Conservation (phyloP, 2,329 filamentous ascomycete genomes). For the Alternaria consortialis region DNA sequence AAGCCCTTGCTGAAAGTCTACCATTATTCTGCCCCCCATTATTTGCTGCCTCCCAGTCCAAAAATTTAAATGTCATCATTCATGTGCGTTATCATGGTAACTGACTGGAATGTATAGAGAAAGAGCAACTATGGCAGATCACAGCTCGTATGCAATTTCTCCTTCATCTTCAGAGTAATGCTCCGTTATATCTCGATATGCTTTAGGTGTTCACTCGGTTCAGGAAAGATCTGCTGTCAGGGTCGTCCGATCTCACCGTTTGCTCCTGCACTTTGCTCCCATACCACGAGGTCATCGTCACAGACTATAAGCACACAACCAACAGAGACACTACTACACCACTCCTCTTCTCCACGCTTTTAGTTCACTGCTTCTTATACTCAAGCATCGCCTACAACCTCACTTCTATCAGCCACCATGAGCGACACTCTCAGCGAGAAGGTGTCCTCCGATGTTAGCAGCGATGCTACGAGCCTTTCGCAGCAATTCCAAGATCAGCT, state of each 20-base stretch:
- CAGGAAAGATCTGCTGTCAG: conserved; percentile 1
- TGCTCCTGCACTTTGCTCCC: conserved; percentile 8
- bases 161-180: not conserved
- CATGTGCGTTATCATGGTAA: not conserved
- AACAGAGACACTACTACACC: not conserved
- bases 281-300: conserved; percentile 6
- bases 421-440: conserved; percentile 9
- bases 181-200: not conserved
- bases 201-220: not conserved
- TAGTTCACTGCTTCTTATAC: conserved; percentile 2
- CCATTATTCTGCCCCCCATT: not conserved
- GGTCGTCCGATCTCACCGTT: not conserved
- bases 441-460: not conserved
- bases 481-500: conserved; percentile 10
- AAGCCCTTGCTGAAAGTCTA: too few relatives aligned
- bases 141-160: not conserved
- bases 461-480: conserved; percentile 1
- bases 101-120: not conserved
- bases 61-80: not conserved
- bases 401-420: conserved; percentile 9
- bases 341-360: not conserved
- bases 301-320: conserved; percentile 1
- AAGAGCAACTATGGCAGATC: not conserved
- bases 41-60: too few relatives aligned
- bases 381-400: conserved; percentile 7